Base-by-base conservation (phyloP, 139 green algal species). In the Coelastrella sp. region DNA sequence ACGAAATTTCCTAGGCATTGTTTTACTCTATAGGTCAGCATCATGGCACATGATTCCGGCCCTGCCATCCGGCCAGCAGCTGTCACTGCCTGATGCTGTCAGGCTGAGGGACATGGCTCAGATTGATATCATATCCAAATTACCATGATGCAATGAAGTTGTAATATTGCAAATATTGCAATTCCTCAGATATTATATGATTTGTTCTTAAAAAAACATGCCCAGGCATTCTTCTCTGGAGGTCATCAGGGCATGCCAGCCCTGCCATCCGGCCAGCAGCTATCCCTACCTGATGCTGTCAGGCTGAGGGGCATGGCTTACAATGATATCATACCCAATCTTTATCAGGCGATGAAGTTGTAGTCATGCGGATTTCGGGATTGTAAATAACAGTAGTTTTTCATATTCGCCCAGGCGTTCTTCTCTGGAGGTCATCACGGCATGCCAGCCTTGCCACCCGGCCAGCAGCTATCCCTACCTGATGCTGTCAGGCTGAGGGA, bases 271-370 rank as follows among this genome's bases (percentile, higher is more conserved):
- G 82, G 61, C 80, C 79, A 66, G 61, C 88, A 87, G 83, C 91
- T 95, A 73, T 89, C 17, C 57, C 87, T 93, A 22, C 75, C 75
- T 19, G 92, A 95, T 84, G 89, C 89, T 87, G 75, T 92, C 24
- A 93, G 95, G 72, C 91, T 98, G 17, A 91, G 96, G 6, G 95
- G n/a, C n/a, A n/a, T n/a, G n/a, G n/a, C n/a, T n/a, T n/a, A n/a
- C n/a, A n/a, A n/a, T n/a, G n/a, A n/a, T n/a, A n/a, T n/a, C n/a
- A n/a, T n/a, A n/a, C n/a, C n/a, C n/a, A n/a, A n/a, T n/a, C n/a
- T n/a, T n/a, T n/a, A n/a, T n/a, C n/a, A n/a, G n/a, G n/a, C n/a
- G n/a, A n/a, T n/a, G n/a, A n/a, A n/a, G n/a, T n/a, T n/a, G n/a
- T n/a, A n/a, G n/a, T n/a, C n/a, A n/a, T n/a, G n/a, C n/a, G n/a